Evolutionary conservation across 805 yeast genomes (phyloP), one percentile per base, ranked within the genome.

Genomic region (Candida ovalis): DNA sequence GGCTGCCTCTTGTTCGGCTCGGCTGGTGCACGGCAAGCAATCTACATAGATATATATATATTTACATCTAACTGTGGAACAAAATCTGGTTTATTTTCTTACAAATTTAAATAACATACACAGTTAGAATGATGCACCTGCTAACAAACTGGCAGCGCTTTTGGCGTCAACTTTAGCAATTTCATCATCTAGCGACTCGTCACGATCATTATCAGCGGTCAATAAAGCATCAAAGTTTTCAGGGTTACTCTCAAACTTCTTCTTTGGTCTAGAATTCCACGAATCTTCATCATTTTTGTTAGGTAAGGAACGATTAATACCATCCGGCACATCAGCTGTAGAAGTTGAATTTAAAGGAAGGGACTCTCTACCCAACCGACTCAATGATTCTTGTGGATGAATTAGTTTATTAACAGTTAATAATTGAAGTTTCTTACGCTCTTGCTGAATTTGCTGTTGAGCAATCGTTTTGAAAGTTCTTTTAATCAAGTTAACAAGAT

Each of bases 81-180:
- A n/a, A n/a, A n/a, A n/a, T n/a, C n/a, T n/a, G n/a, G 18, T 33
- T 33, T 33, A 17, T 17, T 33, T 33, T 15, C 36, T 3, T 3
- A 15, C 18, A 33, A 27, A 10, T 27, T 27, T 27, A 27, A 27
- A n/a, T n/a, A n/a, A n/a, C n/a, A 38, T 27, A 33, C 40, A 8
- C 25, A 8, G n/a, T 47, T 64, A 82, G 57, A 87, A 87, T 3
- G 88, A 81, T 2, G 92, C 81, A 3, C 82, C 82, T 1, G 96
- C 96, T 24, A 91, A 72, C 37, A 92, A 58, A 32, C 80, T 73
- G 0, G 96, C 97, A 1, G 96, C 98, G 58, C 82, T 83, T 51
- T 80, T 81, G 0, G 96, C 95, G 66, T 88, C 92, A 4, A 89
- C 77, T 4, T 69, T 71, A 3, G 71, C 68, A 35, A 67, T 68